phyloP scores from a whole-genome alignment of 352 stramenopile species.

The Globisporangium iwayamae region DNA sequence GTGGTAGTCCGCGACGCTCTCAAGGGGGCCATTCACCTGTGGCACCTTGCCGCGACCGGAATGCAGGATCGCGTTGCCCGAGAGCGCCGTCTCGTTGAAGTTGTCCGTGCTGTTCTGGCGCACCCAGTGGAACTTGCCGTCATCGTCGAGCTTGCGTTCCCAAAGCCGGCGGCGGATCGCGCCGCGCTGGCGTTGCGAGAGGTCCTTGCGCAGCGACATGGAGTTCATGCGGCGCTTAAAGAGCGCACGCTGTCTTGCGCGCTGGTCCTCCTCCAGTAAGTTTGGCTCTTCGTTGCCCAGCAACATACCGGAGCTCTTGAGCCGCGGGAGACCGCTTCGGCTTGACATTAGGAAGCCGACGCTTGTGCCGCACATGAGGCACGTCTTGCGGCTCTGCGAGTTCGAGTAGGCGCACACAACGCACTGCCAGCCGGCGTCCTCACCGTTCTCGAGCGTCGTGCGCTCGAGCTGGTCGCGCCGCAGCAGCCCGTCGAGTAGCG shows the following conservation, averaged over 20 bases:
- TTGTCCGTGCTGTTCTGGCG: conserved; percentile 56
- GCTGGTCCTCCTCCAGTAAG: conserved; percentile 33
- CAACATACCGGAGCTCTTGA: conserved; percentile 56
- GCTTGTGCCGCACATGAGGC: conserved; percentile 65
- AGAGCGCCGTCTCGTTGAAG: conserved; percentile 16
- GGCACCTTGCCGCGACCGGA: conserved; percentile 28
- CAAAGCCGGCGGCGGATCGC: conserved; percentile 62
- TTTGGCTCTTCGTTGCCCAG: conserved; percentile 35
- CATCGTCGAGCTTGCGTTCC: conserved; percentile 48
- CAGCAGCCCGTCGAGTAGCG: conserved; percentile 54
- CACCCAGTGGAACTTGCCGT: conserved; percentile 76
- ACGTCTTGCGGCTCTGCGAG: conserved; percentile 30
- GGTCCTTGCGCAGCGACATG: conserved; percentile 50
- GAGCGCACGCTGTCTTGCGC: conserved; percentile 48
- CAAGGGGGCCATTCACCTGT: conserved; percentile 15
- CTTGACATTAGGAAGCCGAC: conserved; percentile 29
- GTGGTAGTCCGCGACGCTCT: conserved; percentile 58
- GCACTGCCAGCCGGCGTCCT: conserved; percentile 64
- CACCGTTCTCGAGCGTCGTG: conserved; percentile 42
- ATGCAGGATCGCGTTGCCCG: conserved; percentile 17
- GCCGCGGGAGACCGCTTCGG: conserved; percentile 22
- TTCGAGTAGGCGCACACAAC: conserved; percentile 68
- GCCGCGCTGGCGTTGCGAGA: conserved; percentile 65
- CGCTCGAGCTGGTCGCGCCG: conserved; percentile 58
- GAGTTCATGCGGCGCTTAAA: conserved; percentile 71